phyloP scores from a whole-genome alignment of 306 rosid genomes.

The Geum urbanum region DNA sequence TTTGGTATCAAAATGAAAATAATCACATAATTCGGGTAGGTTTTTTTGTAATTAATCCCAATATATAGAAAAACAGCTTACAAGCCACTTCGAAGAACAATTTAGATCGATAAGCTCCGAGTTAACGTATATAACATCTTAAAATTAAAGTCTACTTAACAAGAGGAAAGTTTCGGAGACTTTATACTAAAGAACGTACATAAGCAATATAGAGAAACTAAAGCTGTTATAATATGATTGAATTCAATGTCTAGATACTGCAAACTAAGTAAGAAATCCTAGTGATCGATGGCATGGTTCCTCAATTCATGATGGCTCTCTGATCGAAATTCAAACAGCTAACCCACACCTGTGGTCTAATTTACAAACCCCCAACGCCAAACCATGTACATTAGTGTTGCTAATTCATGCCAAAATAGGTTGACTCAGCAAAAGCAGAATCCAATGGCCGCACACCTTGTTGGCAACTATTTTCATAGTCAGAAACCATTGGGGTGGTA shows the following conservation, averaged over 20 bases:
- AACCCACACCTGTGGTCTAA: slow-evolving; percentile 10
- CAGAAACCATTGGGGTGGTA: slow-evolving; percentile 49
- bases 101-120: not conserved
- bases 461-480: slow-evolving; percentile 42
- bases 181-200: not conserved
- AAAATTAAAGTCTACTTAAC: not conserved
- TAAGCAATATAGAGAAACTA: not conserved
- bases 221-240: not conserved
- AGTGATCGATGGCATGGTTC: not conserved
- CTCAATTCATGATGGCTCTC: slow-evolving; percentile 6
- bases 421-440: slow-evolving; percentile 45
- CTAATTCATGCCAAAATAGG: slow-evolving; percentile 47
- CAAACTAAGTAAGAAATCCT: not conserved
- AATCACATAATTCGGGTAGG: too few relatives aligned
- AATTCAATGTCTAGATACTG: slow-evolving; percentile 6
- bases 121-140: not conserved
- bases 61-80: not conserved
- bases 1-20: too few relatives aligned
- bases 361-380: not conserved
- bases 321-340: not conserved
- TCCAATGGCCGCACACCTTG: slow-evolving; percentile 27
- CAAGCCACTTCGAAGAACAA: not conserved
- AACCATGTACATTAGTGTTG: slow-evolving; percentile 1
- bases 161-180: not conserved
- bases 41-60: too few relatives aligned